Evolutionary conservation across 306 rosid species (phyloP).

Genomic region (Pachyrhizus erosus): DNA sequence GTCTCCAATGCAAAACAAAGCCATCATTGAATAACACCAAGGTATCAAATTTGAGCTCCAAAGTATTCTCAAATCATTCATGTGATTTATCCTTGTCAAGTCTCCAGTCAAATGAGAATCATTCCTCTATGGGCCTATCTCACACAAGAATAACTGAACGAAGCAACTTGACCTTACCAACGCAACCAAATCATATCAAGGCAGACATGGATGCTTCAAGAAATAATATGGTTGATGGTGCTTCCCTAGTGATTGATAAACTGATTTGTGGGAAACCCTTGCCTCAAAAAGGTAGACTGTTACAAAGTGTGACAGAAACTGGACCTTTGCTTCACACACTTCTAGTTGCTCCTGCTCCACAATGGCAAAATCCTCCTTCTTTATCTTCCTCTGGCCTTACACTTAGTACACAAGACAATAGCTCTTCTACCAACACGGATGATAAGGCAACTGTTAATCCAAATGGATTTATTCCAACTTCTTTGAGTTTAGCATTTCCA

Average conservation of each 20-base stretch:
- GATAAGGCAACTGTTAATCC: constrained; percentile 24
- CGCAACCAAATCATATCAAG: constrained; percentile 4
- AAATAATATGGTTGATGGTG: constrained; percentile 16
- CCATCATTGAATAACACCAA: constrained; percentile 9
- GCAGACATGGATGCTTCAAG: constrained; percentile 1
- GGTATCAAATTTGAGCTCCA: constrained; percentile 20
- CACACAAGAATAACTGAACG: constrained; percentile 30
- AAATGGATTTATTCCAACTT: constrained; percentile 43
- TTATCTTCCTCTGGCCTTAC: background rate
- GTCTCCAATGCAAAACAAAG: background rate
- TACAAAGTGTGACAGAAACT: constrained; percentile 52
- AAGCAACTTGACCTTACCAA: constrained; percentile 19
- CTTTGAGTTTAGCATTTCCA: constrained; percentile 50
- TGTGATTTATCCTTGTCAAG: constrained; percentile 44
- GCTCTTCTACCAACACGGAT: background rate
- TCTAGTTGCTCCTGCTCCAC: constrained; percentile 50
- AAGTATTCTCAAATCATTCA: background rate
- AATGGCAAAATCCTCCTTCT: constrained; percentile 55
- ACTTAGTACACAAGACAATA: no score
- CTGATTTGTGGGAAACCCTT: constrained; percentile 46
- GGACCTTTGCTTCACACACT: constrained; percentile 67
- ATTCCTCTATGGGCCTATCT: background rate
- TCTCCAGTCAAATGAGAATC: constrained; percentile 30
- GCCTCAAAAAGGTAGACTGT: constrained; percentile 59
- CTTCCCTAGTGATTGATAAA: constrained; percentile 37